Evolutionary conservation across 768 basidiomycete genomes (phyloP).

Genomic region (Serendipita indica): DNA sequence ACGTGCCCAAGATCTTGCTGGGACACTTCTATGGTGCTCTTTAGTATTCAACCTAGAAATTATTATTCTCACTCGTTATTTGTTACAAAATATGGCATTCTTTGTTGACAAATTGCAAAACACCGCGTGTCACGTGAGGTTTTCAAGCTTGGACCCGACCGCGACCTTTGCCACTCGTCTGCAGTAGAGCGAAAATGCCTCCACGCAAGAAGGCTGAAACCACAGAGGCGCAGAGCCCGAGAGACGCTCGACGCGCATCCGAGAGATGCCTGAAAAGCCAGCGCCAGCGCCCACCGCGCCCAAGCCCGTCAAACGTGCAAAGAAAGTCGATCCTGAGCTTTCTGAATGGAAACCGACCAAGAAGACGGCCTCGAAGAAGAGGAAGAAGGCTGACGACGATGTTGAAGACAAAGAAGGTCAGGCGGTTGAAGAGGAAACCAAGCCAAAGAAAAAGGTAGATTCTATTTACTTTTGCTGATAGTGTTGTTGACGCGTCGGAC

Average conservation of each 20-base stretch:
- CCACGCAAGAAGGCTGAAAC: conserved; percentile 24
- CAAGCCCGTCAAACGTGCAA: neutral
- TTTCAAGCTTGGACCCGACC: neutral
- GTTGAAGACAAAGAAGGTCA: conserved; percentile 14
- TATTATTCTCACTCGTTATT: neutral
- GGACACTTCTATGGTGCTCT: too few relatives aligned
- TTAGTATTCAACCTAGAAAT: too few relatives aligned
- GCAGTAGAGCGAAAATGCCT: conserved; percentile 4
- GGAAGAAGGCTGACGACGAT: conserved; percentile 21
- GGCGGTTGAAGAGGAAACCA: neutral
- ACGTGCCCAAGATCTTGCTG: too few relatives aligned
- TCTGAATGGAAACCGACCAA: neutral
- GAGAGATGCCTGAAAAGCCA: conserved; percentile 7
- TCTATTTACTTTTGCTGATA: neutral
- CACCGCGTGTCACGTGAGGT: neutral
- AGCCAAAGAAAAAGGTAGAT: conserved; percentile 16
- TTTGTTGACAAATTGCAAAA: neutral
- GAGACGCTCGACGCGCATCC: conserved; percentile 10
- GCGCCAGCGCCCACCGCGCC: conserved; percentile 7
- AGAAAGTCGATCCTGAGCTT: conserved; percentile 3
- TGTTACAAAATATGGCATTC: neutral
- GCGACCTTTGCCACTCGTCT: neutral
- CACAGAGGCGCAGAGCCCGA: conserved; percentile 25
- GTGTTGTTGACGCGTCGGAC: neutral
- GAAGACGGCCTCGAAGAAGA: conserved; percentile 24